Evolutionary conservation across 345 rosid genomes (phyloP), one percentile per base, ranked within the genome.

Genomic region (Salix dunnii): DNA sequence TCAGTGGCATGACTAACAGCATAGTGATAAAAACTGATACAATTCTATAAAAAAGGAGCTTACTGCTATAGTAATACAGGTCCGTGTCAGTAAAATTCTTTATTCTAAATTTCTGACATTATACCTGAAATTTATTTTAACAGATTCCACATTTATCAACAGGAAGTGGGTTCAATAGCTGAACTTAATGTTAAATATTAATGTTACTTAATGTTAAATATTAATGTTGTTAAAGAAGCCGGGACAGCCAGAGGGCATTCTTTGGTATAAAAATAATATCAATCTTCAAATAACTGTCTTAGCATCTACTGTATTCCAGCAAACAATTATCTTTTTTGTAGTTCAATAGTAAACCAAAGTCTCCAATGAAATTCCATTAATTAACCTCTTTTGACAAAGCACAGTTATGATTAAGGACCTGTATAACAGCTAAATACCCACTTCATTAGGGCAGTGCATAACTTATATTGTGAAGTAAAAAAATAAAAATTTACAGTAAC

Each of bases 351-450:
- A 77, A 74, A 74, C 74, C 74, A 63, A 33, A 69, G 58, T 18
- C 74, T 77, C 78, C 82, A 66, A 68, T 82, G 78, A 81, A 61
- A 71, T 80, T 68, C 74, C 78, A 77, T 84, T 77, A 46, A 10
- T 83, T 86, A 82, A 81, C 77, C 51, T 73, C 82, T 43, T 78
- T 81, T 74, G 68, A 51, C 71, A 78, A 76, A 30, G 74, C 79
- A 76, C 38, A 81, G 58, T 66, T 66, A 43, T 21, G 53, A 51
- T 17, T 53, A 67, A 21, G 83, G 74, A 87, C 87, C 90, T 88
- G 91, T 86, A 73, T 53, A 70, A 81, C 65, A 86, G 84, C 80
- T 82, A 79, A 73, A 82, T 79, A 72, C 67, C 78, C 82, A 82
- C 48, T 81, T 82, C 75, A 83, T 83, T 83, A 87, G 86, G 14